Evolutionary conservation across 2,329 filamentous ascomycete species (phyloP), one percentile per base, ranked within the genome.

Genomic region (Hirsutella rhossiliensis): DNA sequence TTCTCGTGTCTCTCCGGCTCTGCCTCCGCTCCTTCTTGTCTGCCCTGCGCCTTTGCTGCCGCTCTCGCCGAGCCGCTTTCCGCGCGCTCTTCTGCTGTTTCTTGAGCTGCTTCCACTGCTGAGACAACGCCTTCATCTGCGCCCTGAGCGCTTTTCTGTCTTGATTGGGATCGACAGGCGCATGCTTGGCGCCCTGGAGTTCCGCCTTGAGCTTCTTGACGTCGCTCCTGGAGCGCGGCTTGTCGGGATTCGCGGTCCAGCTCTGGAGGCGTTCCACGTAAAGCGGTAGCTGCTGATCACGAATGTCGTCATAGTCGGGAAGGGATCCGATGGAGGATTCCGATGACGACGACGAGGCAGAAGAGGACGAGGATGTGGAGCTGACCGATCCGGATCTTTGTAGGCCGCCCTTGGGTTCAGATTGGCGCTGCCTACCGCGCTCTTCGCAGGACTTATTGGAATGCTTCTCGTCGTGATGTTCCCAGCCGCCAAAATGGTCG

Each of bases 291-390:
- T 77, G 73, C 17, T 60, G 52, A 43, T 69, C 67, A 12, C 56
- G 57, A 2, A 79, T 60, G 37, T 72, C 66, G 45, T 76, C 70
- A 52, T 71, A 71, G 43, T 72, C 66, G 0, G 74, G 72, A 1
- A 80, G 68, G 2, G 73, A 76, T 31, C 69, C 73, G 43, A 77
- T 58, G 2, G 70, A 72, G 0, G 62, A 65, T 4, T 50, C 57
- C 1, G 62, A 65, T 18, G 55, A 58, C 8, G 59, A 58, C 1
- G 62, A 63, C 0, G 61, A 62, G 0, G 48, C 50, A 1, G 62
- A 66, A 0, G 63, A 65, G 0, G 52, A 50, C 0, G 59, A 65
- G 13, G 54, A 63, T 11, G 57, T 58, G 1, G 61, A 65, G 0
- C 58, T 62, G 18, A n/a, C 43, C 11, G 43, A 44, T 7, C 8